Evolutionary conservation across 2,329 filamentous ascomycete species (phyloP).

Genomic region (Calonectria honghensis): DNA sequence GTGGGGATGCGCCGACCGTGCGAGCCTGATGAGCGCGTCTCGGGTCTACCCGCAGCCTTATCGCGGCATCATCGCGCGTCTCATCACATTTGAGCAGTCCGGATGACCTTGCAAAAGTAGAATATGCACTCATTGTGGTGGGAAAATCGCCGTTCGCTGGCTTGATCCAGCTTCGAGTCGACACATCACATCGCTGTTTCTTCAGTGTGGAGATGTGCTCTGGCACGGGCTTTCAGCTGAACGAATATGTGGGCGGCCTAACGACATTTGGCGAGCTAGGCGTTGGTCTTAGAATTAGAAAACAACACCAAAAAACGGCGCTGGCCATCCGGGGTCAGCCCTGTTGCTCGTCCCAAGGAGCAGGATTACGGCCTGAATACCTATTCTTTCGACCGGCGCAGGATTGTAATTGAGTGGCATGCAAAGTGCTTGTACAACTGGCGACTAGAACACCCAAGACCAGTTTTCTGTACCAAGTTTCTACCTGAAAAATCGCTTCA

Average conservation of each 20-base stretch:
- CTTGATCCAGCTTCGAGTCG: neutral
- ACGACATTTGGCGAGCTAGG: neutral
- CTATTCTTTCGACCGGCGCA: neutral
- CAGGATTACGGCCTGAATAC: neutral
- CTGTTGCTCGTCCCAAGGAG: neutral
- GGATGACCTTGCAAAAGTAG: accelerated
- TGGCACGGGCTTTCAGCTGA: neutral
- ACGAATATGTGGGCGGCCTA: neutral
- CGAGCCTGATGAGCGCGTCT: neutral
- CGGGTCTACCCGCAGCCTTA: neutral
- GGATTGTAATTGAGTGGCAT: neutral
- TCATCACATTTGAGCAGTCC: neutral
- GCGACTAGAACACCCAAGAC: neutral
- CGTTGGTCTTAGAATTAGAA: neutral
- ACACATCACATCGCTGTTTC: neutral
- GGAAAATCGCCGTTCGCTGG: neutral
- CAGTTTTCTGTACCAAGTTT: neutral
- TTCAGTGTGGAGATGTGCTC: neutral
- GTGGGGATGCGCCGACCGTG: conserved; percentile 1
- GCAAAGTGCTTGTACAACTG: neutral
- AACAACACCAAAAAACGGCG: neutral
- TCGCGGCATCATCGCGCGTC: neutral
- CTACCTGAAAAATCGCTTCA: neutral
- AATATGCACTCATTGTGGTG: too few species aligned
- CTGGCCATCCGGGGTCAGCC: neutral